These are phyloP conservation scores for Naganishia friedmannii DNA, from an alignment of 768 basidiomycete genomes.

Conservation along the genomic window DNA sequence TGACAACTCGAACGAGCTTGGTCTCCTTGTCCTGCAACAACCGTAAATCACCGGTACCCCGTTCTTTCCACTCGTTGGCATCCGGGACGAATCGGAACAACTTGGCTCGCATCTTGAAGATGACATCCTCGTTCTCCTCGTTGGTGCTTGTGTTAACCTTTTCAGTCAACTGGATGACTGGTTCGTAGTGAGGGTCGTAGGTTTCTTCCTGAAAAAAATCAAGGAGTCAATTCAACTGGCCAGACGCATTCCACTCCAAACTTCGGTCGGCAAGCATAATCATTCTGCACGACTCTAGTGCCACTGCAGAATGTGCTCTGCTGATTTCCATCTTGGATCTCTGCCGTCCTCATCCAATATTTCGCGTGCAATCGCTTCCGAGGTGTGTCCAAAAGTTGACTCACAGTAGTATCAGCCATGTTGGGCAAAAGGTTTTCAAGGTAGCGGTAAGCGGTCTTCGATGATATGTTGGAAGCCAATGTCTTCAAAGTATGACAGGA, in stretches of 20 bases:
- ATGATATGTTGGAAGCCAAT: not conserved
- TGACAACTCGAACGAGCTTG: constrained; percentile 90
- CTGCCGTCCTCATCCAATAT: not conserved
- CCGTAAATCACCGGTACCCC: constrained; percentile 93
- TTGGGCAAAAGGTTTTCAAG: not conserved
- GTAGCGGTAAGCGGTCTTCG: constrained; percentile 2
- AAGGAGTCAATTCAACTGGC: not conserved
- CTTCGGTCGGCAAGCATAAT: not conserved
- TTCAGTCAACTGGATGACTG: constrained; percentile 92
- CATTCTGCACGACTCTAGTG: no score
- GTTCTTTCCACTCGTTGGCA: constrained; percentile 91
- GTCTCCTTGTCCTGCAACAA: constrained; percentile 83
- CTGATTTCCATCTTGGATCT: not conserved
- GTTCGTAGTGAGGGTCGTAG: constrained; percentile 86
- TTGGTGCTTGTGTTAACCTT: constrained; percentile 89
- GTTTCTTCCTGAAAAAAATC: constrained; percentile 61
- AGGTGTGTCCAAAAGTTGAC: not conserved
- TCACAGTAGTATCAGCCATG: constrained; percentile 1
- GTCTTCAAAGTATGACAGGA: not conserved
- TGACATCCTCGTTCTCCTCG: constrained; percentile 87
- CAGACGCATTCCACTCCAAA: not conserved
- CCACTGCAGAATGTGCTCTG: not conserved
- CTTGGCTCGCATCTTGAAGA: constrained; percentile 99
- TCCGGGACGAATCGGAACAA: constrained; percentile 85
- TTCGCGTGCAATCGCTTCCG: no score